These are phyloP conservation scores for Agaricus subrufescens DNA, from an alignment of 768 basidiomycete genomes.

Conservation along the genomic window DNA sequence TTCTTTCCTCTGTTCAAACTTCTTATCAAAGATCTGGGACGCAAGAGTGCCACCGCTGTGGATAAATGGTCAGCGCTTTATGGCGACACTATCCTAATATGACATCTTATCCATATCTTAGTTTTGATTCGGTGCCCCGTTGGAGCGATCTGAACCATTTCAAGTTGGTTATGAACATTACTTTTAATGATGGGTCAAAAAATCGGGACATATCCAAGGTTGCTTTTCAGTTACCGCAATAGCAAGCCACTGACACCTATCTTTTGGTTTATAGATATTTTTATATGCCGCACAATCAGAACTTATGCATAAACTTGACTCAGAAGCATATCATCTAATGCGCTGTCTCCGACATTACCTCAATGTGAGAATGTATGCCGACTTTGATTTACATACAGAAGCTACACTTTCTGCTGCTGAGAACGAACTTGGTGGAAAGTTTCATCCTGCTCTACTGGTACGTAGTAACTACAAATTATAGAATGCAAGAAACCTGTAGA, in stretches of 20 bases:
- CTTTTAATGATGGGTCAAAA: slow-evolving; percentile 27
- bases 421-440: too few species aligned
- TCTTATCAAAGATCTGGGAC: not conserved
- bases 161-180: slow-evolving; percentile 12
- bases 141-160: slow-evolving; percentile 31
- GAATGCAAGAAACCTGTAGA: too few species aligned
- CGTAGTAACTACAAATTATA: not conserved
- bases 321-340: slow-evolving; percentile 22
- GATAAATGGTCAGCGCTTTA: not conserved
- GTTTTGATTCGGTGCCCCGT: slow-evolving; percentile 17
- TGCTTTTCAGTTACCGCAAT: not conserved
- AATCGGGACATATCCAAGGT: slow-evolving; percentile 29
- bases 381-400: slow-evolving; percentile 27
- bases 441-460: slow-evolving; percentile 16
- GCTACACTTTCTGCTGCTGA: slow-evolving; percentile 21
- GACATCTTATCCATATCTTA: too few species aligned
- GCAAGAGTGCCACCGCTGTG: not conserved
- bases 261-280: too few species aligned
- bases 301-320: not conserved
- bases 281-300: not conserved
- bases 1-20: slow-evolving; percentile 14
- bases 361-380: slow-evolving; percentile 21
- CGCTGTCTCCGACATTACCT: slow-evolving; percentile 21
- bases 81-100: too few species aligned
- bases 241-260: too few species aligned